phyloP scores from a whole-genome alignment of 257 asterid species.

The Avicennia marina region DNA sequence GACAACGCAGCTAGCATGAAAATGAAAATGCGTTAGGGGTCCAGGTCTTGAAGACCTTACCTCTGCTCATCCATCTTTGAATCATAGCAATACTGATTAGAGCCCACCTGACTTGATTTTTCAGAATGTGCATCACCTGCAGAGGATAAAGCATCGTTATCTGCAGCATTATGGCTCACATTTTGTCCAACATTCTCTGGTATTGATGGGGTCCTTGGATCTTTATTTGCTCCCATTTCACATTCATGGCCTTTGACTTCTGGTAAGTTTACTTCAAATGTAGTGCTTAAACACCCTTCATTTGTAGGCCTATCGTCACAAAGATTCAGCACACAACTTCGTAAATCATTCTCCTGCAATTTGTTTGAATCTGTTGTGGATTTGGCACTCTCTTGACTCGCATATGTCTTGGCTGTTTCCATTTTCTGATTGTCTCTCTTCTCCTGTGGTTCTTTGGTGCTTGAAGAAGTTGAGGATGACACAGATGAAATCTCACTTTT shows the following conservation, averaged over 20 bases:
- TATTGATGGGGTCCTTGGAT: no score
- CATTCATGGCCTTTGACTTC: no score
- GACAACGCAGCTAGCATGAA: no score
- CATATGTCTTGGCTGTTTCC: neutral
- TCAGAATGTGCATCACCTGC: constrained; percentile 8
- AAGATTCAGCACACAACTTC: no score
- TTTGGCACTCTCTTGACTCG: constrained; percentile 14
- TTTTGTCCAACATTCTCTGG: no score
- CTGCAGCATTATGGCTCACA: no score
- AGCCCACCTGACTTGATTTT: constrained; percentile 6
- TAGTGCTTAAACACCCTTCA: no score
- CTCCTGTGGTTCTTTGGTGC: constrained; percentile 6
- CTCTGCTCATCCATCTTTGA: constrained; percentile 37
- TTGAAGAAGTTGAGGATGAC: constrained; percentile 42
- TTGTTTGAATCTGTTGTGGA: constrained; percentile 1
- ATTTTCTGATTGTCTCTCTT: neutral
- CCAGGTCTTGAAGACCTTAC: constrained; percentile 8
- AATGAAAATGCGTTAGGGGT: neutral
- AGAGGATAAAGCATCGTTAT: no score
- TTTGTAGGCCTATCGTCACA: no score
- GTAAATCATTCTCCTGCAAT: no score
- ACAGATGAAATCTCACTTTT: constrained; percentile 43
- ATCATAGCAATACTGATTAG: constrained; percentile 18
- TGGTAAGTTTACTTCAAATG: no score
- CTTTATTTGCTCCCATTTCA: no score